These are phyloP conservation scores for Penicillium coprophilum DNA, from an alignment of 495 filamentous ascomycete species.

Conservation along the genomic window DNA sequence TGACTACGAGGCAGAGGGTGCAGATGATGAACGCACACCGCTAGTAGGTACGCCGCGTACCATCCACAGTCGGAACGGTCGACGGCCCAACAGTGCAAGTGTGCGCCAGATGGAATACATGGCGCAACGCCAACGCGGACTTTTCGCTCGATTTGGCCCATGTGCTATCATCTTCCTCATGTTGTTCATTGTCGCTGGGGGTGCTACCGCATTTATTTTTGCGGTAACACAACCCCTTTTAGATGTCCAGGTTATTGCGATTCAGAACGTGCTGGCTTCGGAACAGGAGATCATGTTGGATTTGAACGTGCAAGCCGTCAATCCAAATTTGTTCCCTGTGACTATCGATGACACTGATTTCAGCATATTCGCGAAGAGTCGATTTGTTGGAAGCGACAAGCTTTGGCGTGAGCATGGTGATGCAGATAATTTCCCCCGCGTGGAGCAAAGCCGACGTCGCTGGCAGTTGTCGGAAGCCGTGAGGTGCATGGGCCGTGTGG, in stretches of 20 bases:
- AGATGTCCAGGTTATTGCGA: constrained; percentile 70
- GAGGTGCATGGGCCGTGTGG: constrained; percentile 27
- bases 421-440: constrained; percentile 32
- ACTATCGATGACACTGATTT: constrained; percentile 81
- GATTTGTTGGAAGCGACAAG: constrained; percentile 74
- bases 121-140: constrained; percentile 62
- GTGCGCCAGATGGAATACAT: constrained; percentile 75
- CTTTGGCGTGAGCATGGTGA: constrained; percentile 64
- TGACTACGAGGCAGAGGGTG: constrained; percentile 71
- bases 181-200: constrained; percentile 72
- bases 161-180: constrained; percentile 75
- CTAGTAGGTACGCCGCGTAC: constrained; percentile 67
- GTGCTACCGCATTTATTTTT: constrained; percentile 81
- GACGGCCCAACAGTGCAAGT: constrained; percentile 56
- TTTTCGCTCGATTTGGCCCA: constrained; percentile 71
- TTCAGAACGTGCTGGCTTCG: constrained; percentile 87
- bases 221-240: constrained; percentile 85
- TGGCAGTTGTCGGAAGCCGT: constrained; percentile 34
- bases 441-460: constrained; percentile 38
- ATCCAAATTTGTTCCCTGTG: constrained; percentile 87
- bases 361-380: constrained; percentile 90
- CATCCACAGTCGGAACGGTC: constrained; percentile 59
- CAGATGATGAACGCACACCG: constrained; percentile 89
- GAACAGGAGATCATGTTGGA: constrained; percentile 97
- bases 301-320: constrained; percentile 79